Evolutionary conservation across 805 yeast genomes (phyloP).

Genomic region (Teunomyces panamensis): DNA sequence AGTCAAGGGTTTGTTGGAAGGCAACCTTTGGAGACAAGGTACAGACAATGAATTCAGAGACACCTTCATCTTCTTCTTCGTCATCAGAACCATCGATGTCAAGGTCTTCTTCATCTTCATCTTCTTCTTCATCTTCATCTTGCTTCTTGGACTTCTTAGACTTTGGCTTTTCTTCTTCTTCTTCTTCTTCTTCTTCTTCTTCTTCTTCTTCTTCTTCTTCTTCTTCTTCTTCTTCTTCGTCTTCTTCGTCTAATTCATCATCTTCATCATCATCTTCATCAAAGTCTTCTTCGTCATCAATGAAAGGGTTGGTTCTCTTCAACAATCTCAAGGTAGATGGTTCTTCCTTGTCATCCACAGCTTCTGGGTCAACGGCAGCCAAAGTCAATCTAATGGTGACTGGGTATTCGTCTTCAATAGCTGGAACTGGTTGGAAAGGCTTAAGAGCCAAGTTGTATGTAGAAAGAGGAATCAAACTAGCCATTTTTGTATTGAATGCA

Average conservation of each 20-base stretch:
- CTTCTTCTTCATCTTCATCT: slow-evolving; percentile 27
- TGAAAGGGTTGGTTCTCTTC: slow-evolving; percentile 54
- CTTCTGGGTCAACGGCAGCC: slow-evolving; percentile 93
- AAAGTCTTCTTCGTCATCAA: slow-evolving; percentile 44
- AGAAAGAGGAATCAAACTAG: slow-evolving; percentile 77
- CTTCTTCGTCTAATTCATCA: slow-evolving; percentile 44
- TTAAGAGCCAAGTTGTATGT: slow-evolving; percentile 79
- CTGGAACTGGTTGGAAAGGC: slow-evolving; percentile 87
- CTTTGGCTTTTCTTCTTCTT: slow-evolving; percentile 1
- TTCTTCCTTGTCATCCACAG: slow-evolving; percentile 72
- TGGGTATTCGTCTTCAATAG: slow-evolving; percentile 82
- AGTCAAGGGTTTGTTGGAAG: slow-evolving; percentile 86
- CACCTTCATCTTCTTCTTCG: slow-evolving; percentile 66
- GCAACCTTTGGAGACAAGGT: slow-evolving; percentile 84
- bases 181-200: slow-evolving; percentile 12
- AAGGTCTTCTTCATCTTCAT: slow-evolving; percentile 49
- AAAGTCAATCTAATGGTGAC: slow-evolving; percentile 87
- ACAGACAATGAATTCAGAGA: slow-evolving; percentile 81
- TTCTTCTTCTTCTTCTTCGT: slow-evolving; percentile 43
- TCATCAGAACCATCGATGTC: slow-evolving; percentile 53
- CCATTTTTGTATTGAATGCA: slow-evolving; percentile 40
- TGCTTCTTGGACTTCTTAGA: slow-evolving; percentile 20
- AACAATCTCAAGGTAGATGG: slow-evolving; percentile 90
- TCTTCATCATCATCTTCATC: slow-evolving; percentile 43
- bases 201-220: slow-evolving; percentile 25